Conservation (phyloP, 352 stramenopile species). For the Pythium coloratum region DNA sequence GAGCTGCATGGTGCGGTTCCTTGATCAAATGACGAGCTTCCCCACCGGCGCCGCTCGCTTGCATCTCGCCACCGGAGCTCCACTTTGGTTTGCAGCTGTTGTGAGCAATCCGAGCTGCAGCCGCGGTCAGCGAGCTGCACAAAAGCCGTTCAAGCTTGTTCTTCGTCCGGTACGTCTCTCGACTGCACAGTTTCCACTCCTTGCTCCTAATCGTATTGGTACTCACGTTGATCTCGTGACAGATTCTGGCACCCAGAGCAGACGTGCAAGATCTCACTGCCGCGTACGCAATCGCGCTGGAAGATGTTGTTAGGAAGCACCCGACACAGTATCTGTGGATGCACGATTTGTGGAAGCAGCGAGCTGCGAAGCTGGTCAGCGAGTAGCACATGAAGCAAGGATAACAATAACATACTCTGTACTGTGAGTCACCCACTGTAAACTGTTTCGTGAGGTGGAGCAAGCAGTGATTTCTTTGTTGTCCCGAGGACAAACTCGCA, state of each 20-base stretch:
- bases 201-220: background rate
- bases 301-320: conserved; percentile 31
- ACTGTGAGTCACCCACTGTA: background rate
- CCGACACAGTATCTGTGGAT: conserved; percentile 61
- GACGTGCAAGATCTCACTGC: conserved; percentile 31
- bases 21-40: conserved; percentile 41
- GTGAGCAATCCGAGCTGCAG: conserved; percentile 38
- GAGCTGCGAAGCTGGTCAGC: background rate
- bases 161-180: conserved; percentile 30
- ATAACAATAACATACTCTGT: too few relatives aligned
- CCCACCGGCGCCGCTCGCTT: conserved; percentile 44
- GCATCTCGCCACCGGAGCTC: conserved; percentile 29
- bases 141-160: conserved; percentile 48
- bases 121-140: conserved; percentile 17
- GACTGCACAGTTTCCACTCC: background rate
- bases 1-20: conserved; percentile 37
- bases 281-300: conserved; percentile 40
- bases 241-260: background rate
- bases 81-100: conserved; percentile 51
- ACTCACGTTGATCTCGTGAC: background rate
- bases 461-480: too few relatives aligned
- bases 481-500: too few relatives aligned
- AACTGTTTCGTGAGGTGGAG: too few relatives aligned
- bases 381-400: background rate
- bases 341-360: conserved; percentile 44